Base-by-base conservation (phyloP, 176 grass and related monocot genomes). In the Zizania latifolia region DNA sequence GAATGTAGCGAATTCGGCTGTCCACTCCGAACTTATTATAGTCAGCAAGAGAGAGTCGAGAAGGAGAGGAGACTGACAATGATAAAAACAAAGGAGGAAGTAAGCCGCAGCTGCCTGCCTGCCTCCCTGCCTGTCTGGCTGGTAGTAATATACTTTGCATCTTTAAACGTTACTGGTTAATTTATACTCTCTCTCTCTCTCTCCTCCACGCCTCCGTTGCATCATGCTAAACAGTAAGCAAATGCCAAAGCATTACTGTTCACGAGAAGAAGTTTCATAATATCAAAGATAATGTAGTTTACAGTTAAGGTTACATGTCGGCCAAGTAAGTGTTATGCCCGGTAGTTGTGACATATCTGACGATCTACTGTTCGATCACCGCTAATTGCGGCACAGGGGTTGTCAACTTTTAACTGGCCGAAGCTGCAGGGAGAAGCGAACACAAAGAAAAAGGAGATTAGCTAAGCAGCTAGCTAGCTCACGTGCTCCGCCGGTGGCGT, bases 1-100 rank as follows among this genome's bases (percentile, higher is more conserved):
- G 76, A 85, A 87, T 87, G 81, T 59, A 64, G 62, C 70, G 53
- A 32, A 38, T 68, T 86, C 63, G 63, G 33, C 22, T 83, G 71
- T 77, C 74, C 60, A 72, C 58, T 74, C 46, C 2, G 54, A 83
- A 60, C 33, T 74, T 83, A 78, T 87, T 87, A 83, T 82, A 83
- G 74, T 78, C 74, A 43, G 38, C 39, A 17, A 57, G 54, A 79
- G 16, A 19, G 28, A 31, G 51, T 17, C 13, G 50, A 33, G 41
- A 31, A 26, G 37, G 36, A 7, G 29, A 16, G 65, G 65, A 8
- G 77, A 27, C 21, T 38, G 75, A 39, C 16, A 29, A 65, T 13
- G 43, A 19, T 54, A 65, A 48, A 48, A 29, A 54, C 61, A 51
- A 54, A 15, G 4, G 32, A 22, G 36, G 21, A 50, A 26, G 65